Conservation (phyloP, 352 stramenopile genomes). For the Phytophthora cryptogea region DNA sequence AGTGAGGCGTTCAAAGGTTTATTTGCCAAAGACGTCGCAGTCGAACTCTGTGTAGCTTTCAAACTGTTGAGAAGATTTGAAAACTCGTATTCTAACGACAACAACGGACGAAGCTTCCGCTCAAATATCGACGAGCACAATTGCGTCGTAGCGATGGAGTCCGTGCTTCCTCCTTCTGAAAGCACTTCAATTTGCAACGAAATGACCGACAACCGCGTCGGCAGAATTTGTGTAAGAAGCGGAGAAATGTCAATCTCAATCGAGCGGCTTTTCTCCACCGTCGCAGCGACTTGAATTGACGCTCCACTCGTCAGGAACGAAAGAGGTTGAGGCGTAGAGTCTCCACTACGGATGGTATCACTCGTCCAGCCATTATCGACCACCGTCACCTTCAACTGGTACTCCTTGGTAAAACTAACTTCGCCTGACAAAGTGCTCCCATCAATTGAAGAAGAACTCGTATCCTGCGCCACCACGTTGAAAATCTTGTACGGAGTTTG, state of each 20-base stretch:
- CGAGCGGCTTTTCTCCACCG: constrained; percentile 51
- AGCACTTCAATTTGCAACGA: constrained; percentile 65
- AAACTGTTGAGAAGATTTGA: constrained; percentile 42
- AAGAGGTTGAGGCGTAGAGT: constrained; percentile 17
- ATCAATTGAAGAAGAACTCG: constrained; percentile 4
- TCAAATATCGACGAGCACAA: constrained; percentile 73
- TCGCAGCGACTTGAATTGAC: constrained; percentile 42
- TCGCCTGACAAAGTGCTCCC: constrained; percentile 3
- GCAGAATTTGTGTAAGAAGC: constrained; percentile 43
- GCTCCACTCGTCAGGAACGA: constrained; percentile 25
- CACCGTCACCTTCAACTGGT: constrained; percentile 48
- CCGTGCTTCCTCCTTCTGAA: constrained; percentile 23
- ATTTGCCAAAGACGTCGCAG: constrained; percentile 11
- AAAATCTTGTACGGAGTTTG: constrained; percentile 77
- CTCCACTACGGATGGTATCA: constrained; percentile 23
- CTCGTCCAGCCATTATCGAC: constrained; percentile 58
- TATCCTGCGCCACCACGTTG: constrained; percentile 41
- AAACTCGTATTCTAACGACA: constrained; percentile 52
- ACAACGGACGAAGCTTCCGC: constrained; percentile 45
- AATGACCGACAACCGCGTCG: constrained; percentile 44
- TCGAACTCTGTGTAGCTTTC: constrained; percentile 47
- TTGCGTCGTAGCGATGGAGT: constrained; percentile 44
- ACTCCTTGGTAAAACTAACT: constrained; percentile 49
- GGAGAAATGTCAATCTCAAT: constrained; percentile 59
- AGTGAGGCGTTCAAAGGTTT: constrained; percentile 21